These are phyloP conservation scores for Vicia sativa DNA, from an alignment of 306 rosid species.

Conservation along the genomic window DNA sequence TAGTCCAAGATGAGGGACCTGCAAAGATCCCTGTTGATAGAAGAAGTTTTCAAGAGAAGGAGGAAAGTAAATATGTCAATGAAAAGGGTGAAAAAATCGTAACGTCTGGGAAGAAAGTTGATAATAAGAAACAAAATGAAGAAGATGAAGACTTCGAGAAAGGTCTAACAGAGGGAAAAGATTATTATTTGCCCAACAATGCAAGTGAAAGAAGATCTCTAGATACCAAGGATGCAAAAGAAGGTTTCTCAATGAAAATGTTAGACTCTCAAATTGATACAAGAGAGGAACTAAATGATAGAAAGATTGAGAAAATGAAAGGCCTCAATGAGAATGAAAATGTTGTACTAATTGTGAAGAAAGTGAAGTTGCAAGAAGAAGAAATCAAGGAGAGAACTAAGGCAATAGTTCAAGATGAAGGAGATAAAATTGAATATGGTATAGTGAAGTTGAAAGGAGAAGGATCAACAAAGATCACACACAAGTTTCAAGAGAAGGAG, in stretches of 20 bases:
- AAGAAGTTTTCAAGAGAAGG: slow-evolving; percentile 21
- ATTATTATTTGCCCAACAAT: not conserved
- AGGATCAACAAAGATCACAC: slow-evolving; percentile 10
- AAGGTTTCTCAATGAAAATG: slow-evolving; percentile 2
- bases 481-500: not conserved
- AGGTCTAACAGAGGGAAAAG: slow-evolving; percentile 7
- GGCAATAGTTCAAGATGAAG: not conserved
- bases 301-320: slow-evolving; percentile 1
- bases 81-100: slow-evolving; percentile 13
- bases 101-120: not conserved
- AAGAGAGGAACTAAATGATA: not conserved
- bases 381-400: not conserved
- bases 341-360: not conserved
- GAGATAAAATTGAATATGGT: slow-evolving; percentile 5
- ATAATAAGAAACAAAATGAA: slow-evolving; percentile 29
- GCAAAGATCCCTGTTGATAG: slow-evolving; percentile 26
- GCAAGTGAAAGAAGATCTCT: not conserved
- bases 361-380: slow-evolving; percentile 21
- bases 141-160: slow-evolving; percentile 1
- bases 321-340: not conserved
- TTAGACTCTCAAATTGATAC: slow-evolving; percentile 10
- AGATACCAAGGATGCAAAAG: slow-evolving; percentile 1
- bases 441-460: slow-evolving; percentile 13
- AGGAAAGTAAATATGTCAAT: not conserved
- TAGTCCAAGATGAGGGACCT: slow-evolving; percentile 3